phyloP scores from a whole-genome alignment of 2,329 filamentous ascomycete species.

The Colletotrichum spinosum region DNA sequence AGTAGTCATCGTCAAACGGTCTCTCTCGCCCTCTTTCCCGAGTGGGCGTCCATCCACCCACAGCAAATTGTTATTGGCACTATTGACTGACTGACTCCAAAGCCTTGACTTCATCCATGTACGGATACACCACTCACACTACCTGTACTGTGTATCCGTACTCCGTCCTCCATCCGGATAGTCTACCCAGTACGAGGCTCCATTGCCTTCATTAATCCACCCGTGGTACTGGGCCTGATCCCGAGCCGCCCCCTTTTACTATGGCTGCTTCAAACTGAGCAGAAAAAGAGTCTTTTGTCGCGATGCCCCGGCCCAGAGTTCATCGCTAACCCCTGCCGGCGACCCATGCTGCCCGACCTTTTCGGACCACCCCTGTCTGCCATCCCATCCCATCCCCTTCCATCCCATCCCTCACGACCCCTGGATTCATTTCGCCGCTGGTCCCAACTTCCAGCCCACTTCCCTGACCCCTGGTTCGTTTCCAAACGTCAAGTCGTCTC shows the following conservation, averaged over 20 bases:
- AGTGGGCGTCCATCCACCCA: not conserved
- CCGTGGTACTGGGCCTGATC: conserved; percentile 23
- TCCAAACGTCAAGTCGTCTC: conserved; percentile 27
- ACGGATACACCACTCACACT: no score
- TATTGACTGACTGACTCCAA: not conserved
- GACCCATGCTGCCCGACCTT: conserved; percentile 10
- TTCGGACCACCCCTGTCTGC: conserved; percentile 13
- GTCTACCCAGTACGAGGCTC: conserved; percentile 8
- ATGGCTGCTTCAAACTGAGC: not conserved
- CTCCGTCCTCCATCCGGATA: not conserved
- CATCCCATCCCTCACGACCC: conserved; percentile 12
- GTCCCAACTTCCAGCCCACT: not conserved
- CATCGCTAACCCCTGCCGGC: not conserved
- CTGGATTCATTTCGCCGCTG: conserved; percentile 29
- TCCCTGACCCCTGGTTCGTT: conserved; percentile 13
- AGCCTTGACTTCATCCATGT: no score
- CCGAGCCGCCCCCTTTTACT: conserved; percentile 22
- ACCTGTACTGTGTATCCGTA: no score
- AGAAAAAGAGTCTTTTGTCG: conserved; percentile 9
- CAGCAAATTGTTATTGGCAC: conserved; percentile 5
- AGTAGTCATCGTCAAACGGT: no score
- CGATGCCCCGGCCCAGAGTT: conserved; percentile 2
- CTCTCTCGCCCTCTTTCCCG: no score
- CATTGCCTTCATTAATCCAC: conserved; percentile 5
- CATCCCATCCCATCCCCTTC: conserved; percentile 9